These are phyloP conservation scores for Shiraia sp. DNA, from an alignment of 2,329 filamentous ascomycete species.

Conservation along the genomic window DNA sequence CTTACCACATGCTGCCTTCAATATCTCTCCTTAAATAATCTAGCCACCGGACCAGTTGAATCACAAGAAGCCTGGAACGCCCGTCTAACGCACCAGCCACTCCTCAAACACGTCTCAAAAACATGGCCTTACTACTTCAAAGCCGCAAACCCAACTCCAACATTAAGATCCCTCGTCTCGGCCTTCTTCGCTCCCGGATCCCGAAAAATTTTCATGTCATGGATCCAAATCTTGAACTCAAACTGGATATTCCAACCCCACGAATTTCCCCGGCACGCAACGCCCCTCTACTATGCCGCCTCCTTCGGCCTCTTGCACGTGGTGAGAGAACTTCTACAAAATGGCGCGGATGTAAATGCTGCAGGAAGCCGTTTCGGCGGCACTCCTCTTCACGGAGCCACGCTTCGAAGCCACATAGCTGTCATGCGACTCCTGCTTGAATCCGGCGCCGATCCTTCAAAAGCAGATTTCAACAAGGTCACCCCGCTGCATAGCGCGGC, in stretches of 20 bases:
- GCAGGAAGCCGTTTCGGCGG: constrained; percentile 6
- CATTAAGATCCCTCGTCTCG: background rate
- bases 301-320: constrained; percentile 1
- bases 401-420: constrained; percentile 1
- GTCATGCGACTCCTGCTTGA: background rate
- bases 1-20: too few relatives aligned
- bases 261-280: too few relatives aligned
- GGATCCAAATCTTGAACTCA: constrained; percentile 5
- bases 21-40: too few relatives aligned
- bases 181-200: constrained; percentile 1
- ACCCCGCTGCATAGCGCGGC: constrained; percentile 5
- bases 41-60: too few relatives aligned
- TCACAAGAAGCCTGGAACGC: too few relatives aligned
- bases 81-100: constrained; percentile 1
- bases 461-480: constrained; percentile 2
- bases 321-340: background rate
- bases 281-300: constrained; percentile 3
- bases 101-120: constrained; percentile 1
- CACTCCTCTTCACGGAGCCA: constrained; percentile 3
- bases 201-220: constrained; percentile 5
- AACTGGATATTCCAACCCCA: constrained; percentile 2
- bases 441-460: constrained; percentile 1
- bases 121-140: constrained; percentile 4
- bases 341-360: constrained; percentile 1
- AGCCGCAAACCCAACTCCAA: background rate